Base-by-base conservation (phyloP, 2,329 filamentous ascomycete genomes). In the Neocatenulostroma microsporum region DNA sequence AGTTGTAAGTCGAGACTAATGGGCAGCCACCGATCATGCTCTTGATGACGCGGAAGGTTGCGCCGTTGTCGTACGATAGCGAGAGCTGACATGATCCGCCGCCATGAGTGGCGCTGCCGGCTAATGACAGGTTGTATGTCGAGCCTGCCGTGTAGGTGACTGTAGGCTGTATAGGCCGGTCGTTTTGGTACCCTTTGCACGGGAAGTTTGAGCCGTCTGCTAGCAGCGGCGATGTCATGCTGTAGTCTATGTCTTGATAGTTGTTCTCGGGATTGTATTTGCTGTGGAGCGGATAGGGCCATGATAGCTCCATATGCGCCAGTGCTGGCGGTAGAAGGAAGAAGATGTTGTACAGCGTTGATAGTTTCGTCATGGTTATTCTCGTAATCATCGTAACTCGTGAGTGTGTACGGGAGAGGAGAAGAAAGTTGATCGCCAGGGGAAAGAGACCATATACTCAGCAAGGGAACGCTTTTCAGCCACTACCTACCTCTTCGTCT, bases 81-180 rank as follows among this genome's bases (percentile, higher is more conserved):
- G 79, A 76, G 31, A 84, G 67, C 63, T 91, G 84, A 63, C 84
- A 88, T 8, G 78, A 84, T 26, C 84, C 84, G 25, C 84, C 83
- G 24, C 68, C 66, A 62, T 49, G 63, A 12, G 59, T 62, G 7
- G 62, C 64, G 34, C 71, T 72, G 23, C 82, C 83, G 40, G 62
- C 63, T 36, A 88, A 64, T 41, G 70, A 74, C 62, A 87, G 69
- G 47, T 74, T 73, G 61, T 84, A 78, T 20, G 65, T 61, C 38
- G 69, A 60, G 23, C 84, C 84, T 5, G 78, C 72, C 3, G 63
- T 56, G 59, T 81, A 88, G 17, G 68, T 74, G 23, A 73, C 75
- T 14, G 77, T 73, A 4, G 75, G 60, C 13, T 64, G 58, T 45
- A 76, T 75, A 2, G 62, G 52, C 12, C 54, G 56, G 42, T 73